These are phyloP conservation scores for Fraxinus platypoda DNA, from an alignment of 305 asterid genomes.

Conservation along the genomic window DNA sequence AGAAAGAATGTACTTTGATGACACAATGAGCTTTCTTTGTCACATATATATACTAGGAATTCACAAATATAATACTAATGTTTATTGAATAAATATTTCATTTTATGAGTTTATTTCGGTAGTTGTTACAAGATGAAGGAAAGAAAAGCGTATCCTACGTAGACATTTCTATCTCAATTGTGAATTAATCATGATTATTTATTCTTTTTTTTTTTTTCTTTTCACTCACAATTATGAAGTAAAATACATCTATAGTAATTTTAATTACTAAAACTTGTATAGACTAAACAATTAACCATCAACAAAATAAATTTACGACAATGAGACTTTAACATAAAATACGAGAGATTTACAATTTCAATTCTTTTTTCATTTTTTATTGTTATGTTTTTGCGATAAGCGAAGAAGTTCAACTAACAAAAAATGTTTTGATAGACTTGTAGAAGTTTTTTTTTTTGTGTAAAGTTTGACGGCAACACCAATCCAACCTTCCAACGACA, in stretches of 20 bases:
- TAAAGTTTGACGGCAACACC: not conserved
- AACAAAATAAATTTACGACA: too few relatives aligned
- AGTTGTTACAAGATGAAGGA: not conserved
- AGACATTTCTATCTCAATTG: not conserved
- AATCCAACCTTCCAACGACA: not conserved
- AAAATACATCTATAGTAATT: too few relatives aligned
- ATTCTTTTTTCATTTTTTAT: too few relatives aligned
- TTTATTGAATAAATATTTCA: not conserved
- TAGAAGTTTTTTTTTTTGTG: not conserved
- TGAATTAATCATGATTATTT: not conserved
- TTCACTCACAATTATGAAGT: not conserved
- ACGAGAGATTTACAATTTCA: too few relatives aligned
- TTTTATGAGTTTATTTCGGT: not conserved
- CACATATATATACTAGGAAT: not conserved
- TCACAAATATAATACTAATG: not conserved
- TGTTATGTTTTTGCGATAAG: too few relatives aligned
- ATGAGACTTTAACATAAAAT: not conserved
- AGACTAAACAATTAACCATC: not conserved
- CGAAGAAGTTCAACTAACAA: not conserved
- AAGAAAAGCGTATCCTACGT: not conserved
- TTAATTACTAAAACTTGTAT: not conserved
- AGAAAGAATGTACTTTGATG: not conserved
- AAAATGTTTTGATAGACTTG: not conserved
- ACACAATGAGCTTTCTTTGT: not conserved
- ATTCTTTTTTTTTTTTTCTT: not conserved